Conservation (phyloP, 768 basidiomycete genomes). For the Mycena maculata region DNA sequence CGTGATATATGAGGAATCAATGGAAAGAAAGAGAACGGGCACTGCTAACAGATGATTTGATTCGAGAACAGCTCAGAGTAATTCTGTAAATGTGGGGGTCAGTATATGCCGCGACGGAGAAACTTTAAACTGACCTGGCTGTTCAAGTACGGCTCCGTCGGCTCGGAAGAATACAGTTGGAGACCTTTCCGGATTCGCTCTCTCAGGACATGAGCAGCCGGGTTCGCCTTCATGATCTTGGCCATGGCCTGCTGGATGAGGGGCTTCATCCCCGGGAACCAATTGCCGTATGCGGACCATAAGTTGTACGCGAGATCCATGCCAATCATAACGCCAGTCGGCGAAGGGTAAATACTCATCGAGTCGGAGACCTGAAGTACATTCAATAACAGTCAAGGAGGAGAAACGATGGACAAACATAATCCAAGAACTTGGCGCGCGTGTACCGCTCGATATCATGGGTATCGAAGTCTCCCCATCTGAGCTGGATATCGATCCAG, state of each 20-base stretch:
- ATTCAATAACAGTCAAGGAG: not conserved
- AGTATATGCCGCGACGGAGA: slow-evolving; percentile 9
- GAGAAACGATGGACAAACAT: slow-evolving; percentile 60
- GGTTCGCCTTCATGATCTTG: slow-evolving; percentile 99
- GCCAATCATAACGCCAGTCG: slow-evolving; percentile 98
- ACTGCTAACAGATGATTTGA: slow-evolving; percentile 93
- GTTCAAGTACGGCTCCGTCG: slow-evolving; percentile 98
- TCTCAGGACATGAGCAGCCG: slow-evolving; percentile 95
- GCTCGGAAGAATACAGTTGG: slow-evolving; percentile 98
- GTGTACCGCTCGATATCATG: slow-evolving; percentile 99
- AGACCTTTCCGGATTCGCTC: slow-evolving; percentile 99
- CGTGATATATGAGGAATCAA: slow-evolving; percentile 13
- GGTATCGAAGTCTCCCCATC: slow-evolving; percentile 99
- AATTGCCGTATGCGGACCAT: slow-evolving; percentile 98
- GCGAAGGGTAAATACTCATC: slow-evolving; percentile 99
- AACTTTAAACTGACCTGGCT: slow-evolving; percentile 72
- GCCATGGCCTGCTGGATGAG: slow-evolving; percentile 99
- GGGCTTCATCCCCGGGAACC: slow-evolving; percentile 99
- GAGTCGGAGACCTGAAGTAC: slow-evolving; percentile 83
- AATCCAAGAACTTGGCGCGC: slow-evolving; percentile 98
- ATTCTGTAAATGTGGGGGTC: slow-evolving; percentile 57
- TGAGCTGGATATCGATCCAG: slow-evolving; percentile 96
- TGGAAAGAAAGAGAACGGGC: not conserved
- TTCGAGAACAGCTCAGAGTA: slow-evolving; percentile 98
- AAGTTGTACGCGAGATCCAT: slow-evolving; percentile 99